These are phyloP conservation scores for Toxicodendron radicans DNA, from an alignment of 345 rosid genomes.

Conservation along the genomic window DNA sequence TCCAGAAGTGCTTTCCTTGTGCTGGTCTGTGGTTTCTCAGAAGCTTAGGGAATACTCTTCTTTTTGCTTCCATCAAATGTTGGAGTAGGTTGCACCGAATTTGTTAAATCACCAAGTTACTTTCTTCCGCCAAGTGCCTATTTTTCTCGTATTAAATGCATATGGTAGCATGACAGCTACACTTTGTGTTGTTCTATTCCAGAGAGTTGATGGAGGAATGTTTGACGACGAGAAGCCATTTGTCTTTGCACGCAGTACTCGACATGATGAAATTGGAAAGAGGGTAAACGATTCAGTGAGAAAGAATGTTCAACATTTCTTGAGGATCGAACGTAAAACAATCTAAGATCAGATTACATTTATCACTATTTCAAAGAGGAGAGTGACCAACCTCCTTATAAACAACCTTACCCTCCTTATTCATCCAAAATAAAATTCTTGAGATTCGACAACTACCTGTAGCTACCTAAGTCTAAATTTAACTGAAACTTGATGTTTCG, in stretches of 20 bases:
- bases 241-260: neutral
- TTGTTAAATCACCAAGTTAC: too few species aligned
- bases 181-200: neutral
- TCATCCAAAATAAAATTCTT: too few species aligned
- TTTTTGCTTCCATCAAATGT: constrained; percentile 34
- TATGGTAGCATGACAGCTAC: neutral
- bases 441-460: too few species aligned
- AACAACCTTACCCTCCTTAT: too few species aligned
- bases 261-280: constrained; percentile 28
- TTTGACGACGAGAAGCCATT: constrained; percentile 22
- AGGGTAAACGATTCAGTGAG: constrained; percentile 20
- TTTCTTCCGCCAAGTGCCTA: too few species aligned
- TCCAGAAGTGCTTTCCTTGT: constrained; percentile 52
- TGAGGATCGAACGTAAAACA: constrained; percentile 54
- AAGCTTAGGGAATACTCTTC: constrained; percentile 29
- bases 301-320: constrained; percentile 33
- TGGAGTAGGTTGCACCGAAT: too few species aligned
- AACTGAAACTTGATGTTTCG: too few species aligned
- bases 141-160: neutral
- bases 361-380: too few species aligned
- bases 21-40: constrained; percentile 28
- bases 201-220: constrained; percentile 29
- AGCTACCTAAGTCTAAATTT: too few species aligned
- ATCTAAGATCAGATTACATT: neutral
- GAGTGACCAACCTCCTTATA: too few species aligned